Percentiles rank a stretch among this genome's conserved stretches.
Evolutionary conservation across 78 protist genomes (phyloP).

Genomic region (Dictyostelium capitatum): DNA sequence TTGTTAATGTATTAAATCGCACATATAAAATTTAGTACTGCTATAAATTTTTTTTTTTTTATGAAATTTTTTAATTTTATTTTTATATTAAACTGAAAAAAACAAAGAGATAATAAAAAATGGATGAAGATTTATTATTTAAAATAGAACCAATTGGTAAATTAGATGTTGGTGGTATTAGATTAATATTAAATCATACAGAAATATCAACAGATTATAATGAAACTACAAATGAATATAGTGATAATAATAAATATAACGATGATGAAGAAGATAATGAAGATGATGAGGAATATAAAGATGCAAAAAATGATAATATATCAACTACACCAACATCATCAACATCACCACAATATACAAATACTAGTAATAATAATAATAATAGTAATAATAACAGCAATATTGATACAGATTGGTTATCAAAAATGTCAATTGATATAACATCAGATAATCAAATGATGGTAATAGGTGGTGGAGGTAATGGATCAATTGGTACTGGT

Average conservation of each 20-base stretch:
- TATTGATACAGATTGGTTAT: constrained; percentile 33
- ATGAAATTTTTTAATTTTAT: too few species aligned
- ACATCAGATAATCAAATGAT: constrained; percentile 42
- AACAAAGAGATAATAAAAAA: not conserved
- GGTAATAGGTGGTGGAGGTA: constrained; percentile 77
- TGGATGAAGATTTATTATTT: constrained; percentile 12
- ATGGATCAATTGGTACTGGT: constrained; percentile 65
- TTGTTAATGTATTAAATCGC: too few species aligned
- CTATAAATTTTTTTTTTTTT: too few species aligned
- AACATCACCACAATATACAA: not conserved
- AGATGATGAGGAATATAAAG: constrained; percentile 1
- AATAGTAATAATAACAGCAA: constrained; percentile 7
- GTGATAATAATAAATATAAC: constrained; percentile 1
- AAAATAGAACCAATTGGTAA: constrained; percentile 13
- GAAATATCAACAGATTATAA: not conserved
- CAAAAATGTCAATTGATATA: constrained; percentile 29
- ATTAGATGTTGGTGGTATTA: constrained; percentile 31
- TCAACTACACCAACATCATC: not conserved
- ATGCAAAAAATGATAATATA: not conserved
- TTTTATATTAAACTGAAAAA: too few species aligned
- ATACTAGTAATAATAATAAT: not conserved
- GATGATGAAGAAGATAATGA: not conserved
- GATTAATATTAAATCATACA: constrained; percentile 45
- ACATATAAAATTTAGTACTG: too few species aligned
- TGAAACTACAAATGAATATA: not conserved